Evolutionary conservation across 352 stramenopile species (phyloP).

Genomic region (Lagenidium sp.): DNA sequence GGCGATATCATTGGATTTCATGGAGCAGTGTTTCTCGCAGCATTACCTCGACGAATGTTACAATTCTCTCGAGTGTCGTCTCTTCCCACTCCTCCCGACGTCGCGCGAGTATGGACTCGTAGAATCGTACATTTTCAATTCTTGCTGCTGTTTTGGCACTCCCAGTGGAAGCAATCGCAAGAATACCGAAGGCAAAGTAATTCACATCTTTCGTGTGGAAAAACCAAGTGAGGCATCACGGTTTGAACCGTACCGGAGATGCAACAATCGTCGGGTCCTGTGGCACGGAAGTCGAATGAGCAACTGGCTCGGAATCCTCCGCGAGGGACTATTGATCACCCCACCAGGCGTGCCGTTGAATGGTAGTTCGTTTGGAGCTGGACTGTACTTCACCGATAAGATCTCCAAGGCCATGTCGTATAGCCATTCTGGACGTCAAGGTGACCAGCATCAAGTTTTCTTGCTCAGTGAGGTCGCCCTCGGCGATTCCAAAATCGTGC

Average conservation of each 20-base stretch:
- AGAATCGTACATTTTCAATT: conserved; percentile 62
- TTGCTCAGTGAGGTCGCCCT: conserved; percentile 61
- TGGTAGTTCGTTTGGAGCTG: conserved; percentile 74
- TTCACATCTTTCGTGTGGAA: conserved; percentile 43
- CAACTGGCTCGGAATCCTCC: conserved; percentile 83
- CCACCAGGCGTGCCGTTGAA: conserved; percentile 65
- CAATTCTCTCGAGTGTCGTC: conserved; percentile 32
- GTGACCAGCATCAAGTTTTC: conserved; percentile 41
- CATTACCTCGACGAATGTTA: conserved; percentile 66
- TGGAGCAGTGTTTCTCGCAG: conserved; percentile 22
- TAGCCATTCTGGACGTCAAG: conserved; percentile 36
- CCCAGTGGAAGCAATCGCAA: conserved; percentile 40
- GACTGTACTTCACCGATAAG: conserved; percentile 86
- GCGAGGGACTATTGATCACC: conserved; percentile 69
- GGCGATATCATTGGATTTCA: conserved; percentile 17
- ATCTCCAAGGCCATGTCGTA: conserved; percentile 66
- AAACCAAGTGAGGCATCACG: conserved; percentile 36
- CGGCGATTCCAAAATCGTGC: conserved; percentile 23
- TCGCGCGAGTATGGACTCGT: conserved; percentile 46
- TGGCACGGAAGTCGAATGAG: conserved; percentile 82
- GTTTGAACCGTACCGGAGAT: conserved; percentile 36
- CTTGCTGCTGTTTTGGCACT: conserved; percentile 37
- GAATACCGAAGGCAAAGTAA: conserved; percentile 1
- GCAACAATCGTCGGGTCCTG: conserved; percentile 56
- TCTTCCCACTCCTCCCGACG: conserved; percentile 30